phyloP scores from a whole-genome alignment of 2,329 filamentous ascomycete genomes.

The Fusarium foetens region DNA sequence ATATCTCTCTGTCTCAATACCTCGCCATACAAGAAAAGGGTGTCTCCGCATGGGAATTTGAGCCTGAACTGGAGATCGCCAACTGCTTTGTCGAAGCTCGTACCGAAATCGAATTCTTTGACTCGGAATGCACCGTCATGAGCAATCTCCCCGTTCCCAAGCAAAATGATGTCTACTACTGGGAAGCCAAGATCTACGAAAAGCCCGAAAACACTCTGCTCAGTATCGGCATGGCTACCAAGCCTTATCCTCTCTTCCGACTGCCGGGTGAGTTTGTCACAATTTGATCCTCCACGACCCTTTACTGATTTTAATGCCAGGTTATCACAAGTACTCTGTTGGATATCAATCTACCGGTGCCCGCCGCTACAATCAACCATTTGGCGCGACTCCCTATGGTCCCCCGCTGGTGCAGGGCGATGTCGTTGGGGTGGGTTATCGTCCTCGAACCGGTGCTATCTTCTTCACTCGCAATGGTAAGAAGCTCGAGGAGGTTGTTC shows the following conservation, averaged over 20 bases:
- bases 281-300: conserved; percentile 3
- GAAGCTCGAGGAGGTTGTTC: conserved; percentile 92
- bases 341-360: conserved; percentile 90
- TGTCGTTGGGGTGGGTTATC: conserved; percentile 94
- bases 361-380: conserved; percentile 93
- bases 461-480: conserved; percentile 99
- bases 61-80: conserved; percentile 97
- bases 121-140: conserved; percentile 96
- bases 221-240: conserved; percentile 94
- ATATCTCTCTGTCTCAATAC: conserved; percentile 97
- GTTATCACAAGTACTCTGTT: conserved; percentile 91
- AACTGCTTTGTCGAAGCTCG: conserved; percentile 98
- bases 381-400: conserved; percentile 80
- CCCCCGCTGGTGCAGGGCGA: conserved; percentile 91
- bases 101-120: conserved; percentile 98
- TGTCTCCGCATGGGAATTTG: conserved; percentile 99
- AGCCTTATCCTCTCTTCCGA: conserved; percentile 94
- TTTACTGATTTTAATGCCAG: conserved; percentile 52
- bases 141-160: conserved; percentile 97
- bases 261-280: conserved; percentile 76
- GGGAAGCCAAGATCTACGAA: conserved; percentile 98
- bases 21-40: conserved; percentile 99
- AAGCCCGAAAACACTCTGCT: conserved; percentile 90
- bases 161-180: conserved; percentile 99
- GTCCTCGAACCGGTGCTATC: conserved; percentile 90